Conservation (phyloP, 352 stramenopile species). For the Pythium vanterpoolii region DNA sequence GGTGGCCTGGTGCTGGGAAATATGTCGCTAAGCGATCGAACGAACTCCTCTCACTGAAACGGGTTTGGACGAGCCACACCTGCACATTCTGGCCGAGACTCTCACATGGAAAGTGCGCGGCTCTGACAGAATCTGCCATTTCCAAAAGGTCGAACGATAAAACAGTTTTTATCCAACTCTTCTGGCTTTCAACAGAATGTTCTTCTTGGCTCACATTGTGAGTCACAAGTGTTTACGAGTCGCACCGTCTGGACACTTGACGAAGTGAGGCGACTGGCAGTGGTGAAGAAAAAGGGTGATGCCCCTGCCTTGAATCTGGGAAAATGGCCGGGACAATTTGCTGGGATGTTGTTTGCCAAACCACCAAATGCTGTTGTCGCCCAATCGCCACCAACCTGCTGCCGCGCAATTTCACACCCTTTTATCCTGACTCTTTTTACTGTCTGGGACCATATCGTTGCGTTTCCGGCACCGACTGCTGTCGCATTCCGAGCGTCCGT, state of each 20-base stretch:
- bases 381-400: too few relatives aligned
- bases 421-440: too few relatives aligned
- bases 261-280: constrained; percentile 3
- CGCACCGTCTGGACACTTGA: constrained; percentile 12
- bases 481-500: too few relatives aligned
- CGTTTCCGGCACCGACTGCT: too few relatives aligned
- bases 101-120: constrained; percentile 19
- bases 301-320: constrained; percentile 8
- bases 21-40: background rate
- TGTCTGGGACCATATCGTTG: too few relatives aligned
- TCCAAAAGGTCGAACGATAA: constrained; percentile 13
- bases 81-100: constrained; percentile 2
- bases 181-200: background rate
- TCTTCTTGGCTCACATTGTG: constrained; percentile 7
- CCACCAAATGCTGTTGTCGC: too few relatives aligned
- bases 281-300: constrained; percentile 18
- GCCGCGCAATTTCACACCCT: too few relatives aligned
- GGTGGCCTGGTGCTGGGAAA: background rate
- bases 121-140: constrained; percentile 27
- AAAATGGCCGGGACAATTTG: constrained; percentile 2
- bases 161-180: constrained; percentile 19
- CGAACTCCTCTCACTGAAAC: constrained; percentile 20
- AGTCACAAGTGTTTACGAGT: constrained; percentile 18
- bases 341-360: background rate
- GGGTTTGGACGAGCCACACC: constrained; percentile 8